Conservation (phyloP, 768 basidiomycete genomes). For the Tylopilus sp. region DNA sequence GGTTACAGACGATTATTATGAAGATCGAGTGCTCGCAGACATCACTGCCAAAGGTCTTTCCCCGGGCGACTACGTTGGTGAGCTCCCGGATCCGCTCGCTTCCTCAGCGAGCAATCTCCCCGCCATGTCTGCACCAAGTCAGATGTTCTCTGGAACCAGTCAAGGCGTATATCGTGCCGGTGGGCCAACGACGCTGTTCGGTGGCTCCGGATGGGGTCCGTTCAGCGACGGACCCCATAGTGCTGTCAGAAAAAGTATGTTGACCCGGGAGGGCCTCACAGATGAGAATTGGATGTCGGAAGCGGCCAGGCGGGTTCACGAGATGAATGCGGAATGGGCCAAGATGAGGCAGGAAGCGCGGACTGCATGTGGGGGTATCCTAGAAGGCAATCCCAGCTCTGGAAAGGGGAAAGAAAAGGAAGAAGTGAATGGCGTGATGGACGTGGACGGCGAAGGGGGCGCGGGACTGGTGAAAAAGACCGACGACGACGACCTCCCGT, state of each 20-base stretch:
- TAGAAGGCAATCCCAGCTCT: slow-evolving; percentile 30
- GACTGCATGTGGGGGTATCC: slow-evolving; percentile 48
- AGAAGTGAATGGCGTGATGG: slow-evolving; percentile 29
- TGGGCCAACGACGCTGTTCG: slow-evolving; percentile 91
- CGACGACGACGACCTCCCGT: slow-evolving; percentile 39
- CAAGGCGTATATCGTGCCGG: slow-evolving; percentile 85
- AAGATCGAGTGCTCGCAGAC: slow-evolving; percentile 74
- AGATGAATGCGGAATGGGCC: slow-evolving; percentile 63
- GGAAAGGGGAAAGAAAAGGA: slow-evolving; percentile 33
- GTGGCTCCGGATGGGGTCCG: slow-evolving; percentile 77
- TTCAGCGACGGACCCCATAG: slow-evolving; percentile 86
- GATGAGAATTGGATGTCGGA: slow-evolving; percentile 93
- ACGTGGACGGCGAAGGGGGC: slow-evolving; percentile 28
- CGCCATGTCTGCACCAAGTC: slow-evolving; percentile 27
- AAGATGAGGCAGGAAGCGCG: slow-evolving; percentile 54
- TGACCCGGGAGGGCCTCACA: slow-evolving; percentile 76
- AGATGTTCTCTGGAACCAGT: slow-evolving; percentile 41
- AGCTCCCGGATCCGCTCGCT: slow-evolving; percentile 73
- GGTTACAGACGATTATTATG: slow-evolving; percentile 96
- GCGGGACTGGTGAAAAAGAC: slow-evolving; percentile 23
- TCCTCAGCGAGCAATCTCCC: slow-evolving; percentile 42
- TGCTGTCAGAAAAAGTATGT: slow-evolving; percentile 74
- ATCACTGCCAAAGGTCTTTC: slow-evolving; percentile 80
- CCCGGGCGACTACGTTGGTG: slow-evolving; percentile 78
- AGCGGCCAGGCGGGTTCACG: slow-evolving; percentile 62